These are phyloP conservation scores for Cordyceps tenuipes DNA, from an alignment of 2,329 filamentous ascomycete genomes.

Conservation along the genomic window DNA sequence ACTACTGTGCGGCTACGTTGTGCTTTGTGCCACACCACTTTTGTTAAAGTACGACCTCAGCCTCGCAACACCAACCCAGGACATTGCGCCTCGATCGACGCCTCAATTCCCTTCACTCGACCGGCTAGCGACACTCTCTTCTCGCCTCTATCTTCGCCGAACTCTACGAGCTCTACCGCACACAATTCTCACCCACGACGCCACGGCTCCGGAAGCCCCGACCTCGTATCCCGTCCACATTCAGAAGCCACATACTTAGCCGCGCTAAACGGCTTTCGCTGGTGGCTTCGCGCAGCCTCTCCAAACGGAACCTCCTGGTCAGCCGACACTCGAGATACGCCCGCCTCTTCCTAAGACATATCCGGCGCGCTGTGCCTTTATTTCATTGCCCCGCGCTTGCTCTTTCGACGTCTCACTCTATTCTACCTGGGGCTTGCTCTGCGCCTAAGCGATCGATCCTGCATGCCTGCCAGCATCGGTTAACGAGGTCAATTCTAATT, in stretches of 20 bases:
- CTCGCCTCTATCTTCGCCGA: background rate
- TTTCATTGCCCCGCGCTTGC: background rate
- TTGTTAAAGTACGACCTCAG: constrained; percentile 2
- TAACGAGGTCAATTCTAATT: background rate
- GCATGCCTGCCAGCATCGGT: background rate
- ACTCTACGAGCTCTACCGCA: background rate
- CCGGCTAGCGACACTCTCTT: background rate
- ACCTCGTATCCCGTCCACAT: too few species aligned
- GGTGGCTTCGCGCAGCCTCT: background rate
- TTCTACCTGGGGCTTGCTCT: background rate
- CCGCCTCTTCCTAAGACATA: background rate
- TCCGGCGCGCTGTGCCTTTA: background rate
- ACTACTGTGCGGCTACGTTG: background rate
- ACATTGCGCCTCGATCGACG: background rate
- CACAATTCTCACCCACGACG: background rate
- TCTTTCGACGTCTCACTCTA: too few species aligned
- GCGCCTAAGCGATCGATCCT: background rate
- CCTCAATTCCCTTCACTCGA: background rate
- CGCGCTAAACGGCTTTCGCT: background rate
- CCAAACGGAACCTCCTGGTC: background rate
- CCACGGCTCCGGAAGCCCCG: constrained; percentile 1
- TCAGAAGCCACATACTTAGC: too few species aligned
- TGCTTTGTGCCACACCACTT: background rate
- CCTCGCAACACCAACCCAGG: background rate
- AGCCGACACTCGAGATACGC: background rate